Conservation (phyloP, 371 early-diverging fungal species). For the Fennellomyces sp. region DNA sequence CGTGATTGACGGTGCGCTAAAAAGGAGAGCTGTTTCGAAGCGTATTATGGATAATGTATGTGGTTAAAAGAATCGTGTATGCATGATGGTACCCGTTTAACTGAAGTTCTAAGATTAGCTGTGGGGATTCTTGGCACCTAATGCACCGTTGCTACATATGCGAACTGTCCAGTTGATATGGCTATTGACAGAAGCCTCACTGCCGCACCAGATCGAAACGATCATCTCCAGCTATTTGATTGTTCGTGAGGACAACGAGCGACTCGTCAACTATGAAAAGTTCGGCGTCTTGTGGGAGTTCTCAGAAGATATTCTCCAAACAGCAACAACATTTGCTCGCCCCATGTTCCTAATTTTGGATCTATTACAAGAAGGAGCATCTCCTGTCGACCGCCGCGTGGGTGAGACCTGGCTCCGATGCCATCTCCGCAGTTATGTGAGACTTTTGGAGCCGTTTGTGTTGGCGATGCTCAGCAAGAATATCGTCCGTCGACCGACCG, state of each 20-base stretch:
- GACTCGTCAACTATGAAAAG: constrained; percentile 49
- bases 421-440: constrained; percentile 62
- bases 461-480: constrained; percentile 53
- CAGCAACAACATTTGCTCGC: constrained; percentile 59
- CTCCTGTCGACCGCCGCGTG: constrained; percentile 60
- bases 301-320: constrained; percentile 50
- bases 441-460: constrained; percentile 69
- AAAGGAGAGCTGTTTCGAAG: constrained; percentile 15
- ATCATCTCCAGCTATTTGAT: constrained; percentile 61
- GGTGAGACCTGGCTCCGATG: constrained; percentile 78
- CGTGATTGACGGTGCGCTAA: constrained; percentile 17
- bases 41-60: constrained; percentile 38
- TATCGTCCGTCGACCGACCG: constrained; percentile 44
- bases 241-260: constrained; percentile 30
- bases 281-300: constrained; percentile 79
- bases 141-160: constrained; percentile 53
- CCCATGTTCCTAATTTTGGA: constrained; percentile 79
- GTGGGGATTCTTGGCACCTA: constrained; percentile 54
- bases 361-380: constrained; percentile 56
- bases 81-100: neutral
- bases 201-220: constrained; percentile 63
- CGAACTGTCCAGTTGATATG: constrained; percentile 70
- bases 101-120: constrained; percentile 16
- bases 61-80: neutral
- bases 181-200: constrained; percentile 57